These are phyloP conservation scores for Trichoderma sp. DNA, from an alignment of 2,329 filamentous ascomycete genomes.

Conservation along the genomic window DNA sequence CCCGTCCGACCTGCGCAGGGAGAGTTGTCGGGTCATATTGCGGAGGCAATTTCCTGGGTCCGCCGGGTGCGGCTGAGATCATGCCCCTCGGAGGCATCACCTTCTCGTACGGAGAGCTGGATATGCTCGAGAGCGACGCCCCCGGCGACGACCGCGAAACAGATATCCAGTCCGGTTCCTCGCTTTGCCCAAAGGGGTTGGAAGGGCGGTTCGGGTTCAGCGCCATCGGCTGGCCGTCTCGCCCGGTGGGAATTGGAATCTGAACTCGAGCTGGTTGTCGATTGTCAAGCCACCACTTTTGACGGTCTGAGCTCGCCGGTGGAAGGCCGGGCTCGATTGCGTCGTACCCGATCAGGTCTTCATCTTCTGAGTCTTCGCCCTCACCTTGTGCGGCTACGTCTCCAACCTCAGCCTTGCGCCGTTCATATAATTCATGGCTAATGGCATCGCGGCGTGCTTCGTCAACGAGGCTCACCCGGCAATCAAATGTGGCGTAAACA, in stretches of 20 bases:
- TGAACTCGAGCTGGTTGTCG: constrained; percentile 74
- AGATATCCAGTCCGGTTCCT: constrained; percentile 83
- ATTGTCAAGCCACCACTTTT: constrained; percentile 71
- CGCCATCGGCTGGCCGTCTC: constrained; percentile 56
- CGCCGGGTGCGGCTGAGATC: constrained; percentile 49
- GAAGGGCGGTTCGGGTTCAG: constrained; percentile 74
- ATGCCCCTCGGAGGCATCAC: constrained; percentile 54
- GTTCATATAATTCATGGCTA: constrained; percentile 72
- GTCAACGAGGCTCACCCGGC: constrained; percentile 78
- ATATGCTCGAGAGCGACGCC: constrained; percentile 59
- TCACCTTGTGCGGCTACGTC: constrained; percentile 59
- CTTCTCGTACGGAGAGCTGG: constrained; percentile 62
- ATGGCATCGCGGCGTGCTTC: constrained; percentile 72
- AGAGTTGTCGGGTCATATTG: constrained; percentile 52
- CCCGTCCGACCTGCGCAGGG: constrained; percentile 50
- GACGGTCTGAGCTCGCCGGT: constrained; percentile 66
- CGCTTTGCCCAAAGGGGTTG: constrained; percentile 76
- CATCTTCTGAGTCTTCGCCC: constrained; percentile 67
- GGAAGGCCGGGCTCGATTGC: constrained; percentile 77
- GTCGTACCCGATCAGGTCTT: constrained; percentile 80
- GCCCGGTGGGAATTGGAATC: constrained; percentile 62
- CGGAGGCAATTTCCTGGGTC: constrained; percentile 56
- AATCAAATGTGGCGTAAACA: constrained; percentile 87
- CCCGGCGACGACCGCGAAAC: constrained; percentile 59
- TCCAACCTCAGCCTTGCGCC: constrained; percentile 67